These are phyloP conservation scores for Mortierella antarctica DNA, from an alignment of 192 early-diverging fungal genomes.

Conservation along the genomic window DNA sequence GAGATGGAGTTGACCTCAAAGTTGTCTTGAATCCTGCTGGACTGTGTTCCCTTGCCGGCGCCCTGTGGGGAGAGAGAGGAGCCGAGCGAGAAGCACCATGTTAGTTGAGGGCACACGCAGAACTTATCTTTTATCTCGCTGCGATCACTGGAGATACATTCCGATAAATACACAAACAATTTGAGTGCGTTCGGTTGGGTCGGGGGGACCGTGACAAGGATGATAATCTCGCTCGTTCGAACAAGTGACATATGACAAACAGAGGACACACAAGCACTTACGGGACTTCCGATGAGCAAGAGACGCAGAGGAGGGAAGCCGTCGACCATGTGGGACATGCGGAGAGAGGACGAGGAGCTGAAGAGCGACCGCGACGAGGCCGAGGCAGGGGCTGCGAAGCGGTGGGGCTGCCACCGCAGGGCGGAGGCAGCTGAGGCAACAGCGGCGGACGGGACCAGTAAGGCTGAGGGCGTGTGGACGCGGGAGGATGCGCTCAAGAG, in stretches of 20 bases:
- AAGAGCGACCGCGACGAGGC: slow-evolving; percentile 4
- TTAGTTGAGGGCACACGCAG: too few species aligned
- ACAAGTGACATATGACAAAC: background rate
- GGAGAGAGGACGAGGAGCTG: slow-evolving; percentile 15
- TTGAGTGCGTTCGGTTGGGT: too few species aligned
- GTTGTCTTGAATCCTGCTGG: slow-evolving; percentile 73
- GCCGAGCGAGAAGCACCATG: too few species aligned
- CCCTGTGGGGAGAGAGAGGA: slow-evolving; percentile 57
- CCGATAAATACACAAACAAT: too few species aligned
- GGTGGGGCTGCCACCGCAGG: background rate
- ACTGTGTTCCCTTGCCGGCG: slow-evolving; percentile 93
- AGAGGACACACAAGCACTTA: slow-evolving; percentile 55
- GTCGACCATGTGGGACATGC: slow-evolving; percentile 46
- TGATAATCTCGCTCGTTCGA: too few species aligned
- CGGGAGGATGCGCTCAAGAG: slow-evolving; percentile 10
- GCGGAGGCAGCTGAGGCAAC: background rate
- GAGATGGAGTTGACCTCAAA: slow-evolving; percentile 79
- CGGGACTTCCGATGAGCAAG: slow-evolving; percentile 80
- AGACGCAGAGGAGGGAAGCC: slow-evolving; percentile 65
- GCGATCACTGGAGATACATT: too few species aligned
- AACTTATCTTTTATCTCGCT: too few species aligned
- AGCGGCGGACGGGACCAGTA: background rate
- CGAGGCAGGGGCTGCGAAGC: background rate
- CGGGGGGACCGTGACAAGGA: too few species aligned
- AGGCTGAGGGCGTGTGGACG: background rate